Conservation (phyloP, 163 green algal species). For the Scenedesmus sp. region DNA sequence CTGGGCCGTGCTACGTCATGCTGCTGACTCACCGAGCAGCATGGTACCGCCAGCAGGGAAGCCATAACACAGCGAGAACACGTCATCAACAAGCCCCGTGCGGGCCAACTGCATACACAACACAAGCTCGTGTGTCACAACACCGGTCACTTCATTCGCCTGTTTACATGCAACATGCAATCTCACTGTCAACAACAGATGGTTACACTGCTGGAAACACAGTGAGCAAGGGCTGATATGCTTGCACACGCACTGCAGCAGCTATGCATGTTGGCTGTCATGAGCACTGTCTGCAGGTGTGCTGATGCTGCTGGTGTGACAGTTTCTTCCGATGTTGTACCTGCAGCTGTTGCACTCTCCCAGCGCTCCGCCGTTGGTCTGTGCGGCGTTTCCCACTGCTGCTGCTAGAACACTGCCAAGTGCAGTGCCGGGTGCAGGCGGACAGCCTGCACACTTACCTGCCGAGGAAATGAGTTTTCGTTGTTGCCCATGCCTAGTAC, state of each 20-base stretch:
- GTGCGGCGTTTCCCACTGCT: too few relatives aligned
- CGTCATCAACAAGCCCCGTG: constrained; percentile 76
- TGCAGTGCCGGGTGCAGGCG: not conserved
- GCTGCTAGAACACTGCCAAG: not conserved
- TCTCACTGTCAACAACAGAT: not conserved
- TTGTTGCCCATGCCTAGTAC: constrained; percentile 93
- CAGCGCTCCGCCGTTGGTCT: not conserved
- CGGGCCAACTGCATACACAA: constrained; percentile 69
- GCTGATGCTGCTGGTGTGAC: too few relatives aligned
- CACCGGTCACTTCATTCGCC: not conserved
- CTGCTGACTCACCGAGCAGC: constrained; percentile 78
- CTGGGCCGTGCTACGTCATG: not conserved
- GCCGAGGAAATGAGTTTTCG: constrained; percentile 82
- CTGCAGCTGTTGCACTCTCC: not conserved
- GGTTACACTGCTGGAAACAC: not conserved
- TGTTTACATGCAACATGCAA: too few relatives aligned
- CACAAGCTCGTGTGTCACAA: not conserved
- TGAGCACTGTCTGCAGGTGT: not conserved
- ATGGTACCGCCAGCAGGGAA: constrained; percentile 80
- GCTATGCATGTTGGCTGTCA: not conserved
- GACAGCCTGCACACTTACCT: constrained; percentile 59
- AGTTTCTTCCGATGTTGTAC: not conserved
- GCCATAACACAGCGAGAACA: constrained; percentile 95
- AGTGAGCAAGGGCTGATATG: not conserved
- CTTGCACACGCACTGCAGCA: not conserved